These are phyloP conservation scores for fission yeast (Schizosaccharomyces pombe) DNA, from an alignment of 805 yeast species.

Conservation along the genomic window DNA sequence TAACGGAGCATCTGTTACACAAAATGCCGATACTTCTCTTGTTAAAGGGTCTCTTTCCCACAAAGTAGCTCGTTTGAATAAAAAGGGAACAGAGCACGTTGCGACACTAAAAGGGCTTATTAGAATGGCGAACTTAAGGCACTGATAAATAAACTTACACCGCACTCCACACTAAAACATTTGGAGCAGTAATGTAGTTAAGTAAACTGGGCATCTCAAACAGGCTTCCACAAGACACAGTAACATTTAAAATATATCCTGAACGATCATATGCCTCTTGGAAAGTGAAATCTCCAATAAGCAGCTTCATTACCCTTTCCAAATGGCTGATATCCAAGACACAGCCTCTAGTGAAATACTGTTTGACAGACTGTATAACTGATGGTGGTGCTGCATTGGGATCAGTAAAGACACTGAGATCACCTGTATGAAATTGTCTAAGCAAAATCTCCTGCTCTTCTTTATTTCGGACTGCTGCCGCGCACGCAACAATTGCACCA, in stretches of 20 bases:
- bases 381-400: slow-evolving; percentile 28
- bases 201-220: slow-evolving; percentile 78
- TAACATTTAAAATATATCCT: slow-evolving; percentile 75
- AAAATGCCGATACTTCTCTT: slow-evolving; percentile 60
- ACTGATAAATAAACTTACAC: too few species aligned
- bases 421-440: slow-evolving; percentile 18
- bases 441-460: slow-evolving; percentile 38
- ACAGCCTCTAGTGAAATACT: slow-evolving; percentile 62
- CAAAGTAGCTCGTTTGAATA: slow-evolving; percentile 67
- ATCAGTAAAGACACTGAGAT: slow-evolving; percentile 32
- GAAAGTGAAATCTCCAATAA: slow-evolving; percentile 77
- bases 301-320: slow-evolving; percentile 45
- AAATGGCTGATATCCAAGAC: slow-evolving; percentile 62
- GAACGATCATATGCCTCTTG: slow-evolving; percentile 87
- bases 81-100: slow-evolving; percentile 80
- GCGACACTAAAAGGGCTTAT: too few species aligned
- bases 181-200: slow-evolving; percentile 83
- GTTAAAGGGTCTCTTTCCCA: slow-evolving; percentile 62
- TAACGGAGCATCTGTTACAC: slow-evolving; percentile 38
- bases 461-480: slow-evolving; percentile 56
- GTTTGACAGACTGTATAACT: slow-evolving; percentile 27
- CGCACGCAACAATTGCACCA: slow-evolving; percentile 82
- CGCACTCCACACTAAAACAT: slow-evolving; percentile 79
- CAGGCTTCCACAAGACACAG: slow-evolving; percentile 75
- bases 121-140: slow-evolving; percentile 42